Evolutionary conservation across 164 flowering plant genomes (phyloP), one percentile per base, ranked within the genome.

Genomic region (Piper betle): DNA sequence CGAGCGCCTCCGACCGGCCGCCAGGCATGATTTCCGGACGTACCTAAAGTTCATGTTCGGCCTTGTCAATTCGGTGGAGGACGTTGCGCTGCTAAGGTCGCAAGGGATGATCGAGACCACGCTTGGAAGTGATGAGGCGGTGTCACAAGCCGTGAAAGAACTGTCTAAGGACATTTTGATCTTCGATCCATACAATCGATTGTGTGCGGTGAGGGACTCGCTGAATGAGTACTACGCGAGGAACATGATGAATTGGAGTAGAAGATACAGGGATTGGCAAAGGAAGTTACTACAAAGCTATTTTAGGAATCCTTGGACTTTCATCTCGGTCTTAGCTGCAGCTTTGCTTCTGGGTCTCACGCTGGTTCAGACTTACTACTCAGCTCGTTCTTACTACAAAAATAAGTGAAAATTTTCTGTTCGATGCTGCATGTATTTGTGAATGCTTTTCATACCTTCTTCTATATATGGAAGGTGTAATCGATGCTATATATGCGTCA

Each of bases 251-350:
- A 53, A 6, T 1, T 57, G 60, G 39, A 25, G 16, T 3, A 37
- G 56, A 18, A n/a, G 43, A 17, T 11, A 19, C 16, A n/a, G 15
- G 20, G 63, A 53, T 6, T 68, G 71, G 67, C 39, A 18, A 17
- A 18, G 58, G 2, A 58, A 64, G 4, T 63, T 68, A 5, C 0
- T 12, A 3, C 59, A 33, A 12, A 63, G n/a, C 53, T 64, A 64
- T 10, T 64, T 68, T 18, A 59, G 67, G 7, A 64, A 63, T 55
- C 67, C 67, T 16, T 68, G 71, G 71, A 19, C 67, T 5, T 15
- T 53, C 17, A 58, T 60, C 37, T 68, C 71, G 18, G 54, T 68
- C 39, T 58, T 37, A 25, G 71, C 71, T 19, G 71, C 63, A 25
- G 59, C 59, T 59, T 53, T 59, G 39, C 67, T 68, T n/a, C 52